Evolutionary conservation across 169 alveolate genomes (phyloP).

Genomic region (Blepharisma undulans): DNA sequence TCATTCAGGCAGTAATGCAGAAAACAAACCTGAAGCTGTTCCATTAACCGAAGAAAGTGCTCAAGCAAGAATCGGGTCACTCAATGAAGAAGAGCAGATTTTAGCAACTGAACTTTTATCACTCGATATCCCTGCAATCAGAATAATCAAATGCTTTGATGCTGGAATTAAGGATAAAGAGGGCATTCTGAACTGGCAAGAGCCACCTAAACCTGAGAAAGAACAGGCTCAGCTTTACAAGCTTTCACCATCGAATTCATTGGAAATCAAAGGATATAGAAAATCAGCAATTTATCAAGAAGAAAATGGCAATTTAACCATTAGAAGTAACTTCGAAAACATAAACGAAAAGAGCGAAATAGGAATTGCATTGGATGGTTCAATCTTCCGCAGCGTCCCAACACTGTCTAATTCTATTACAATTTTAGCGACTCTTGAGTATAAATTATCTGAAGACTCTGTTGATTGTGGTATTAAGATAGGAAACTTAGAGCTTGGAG

Average conservation of each 20-base stretch:
- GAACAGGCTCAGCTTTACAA: neutral
- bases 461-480: neutral
- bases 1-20: neutral
- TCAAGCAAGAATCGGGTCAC: neutral
- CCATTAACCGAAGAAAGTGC: slow-evolving; percentile 1
- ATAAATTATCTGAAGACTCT: neutral
- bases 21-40: neutral
- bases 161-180: neutral
- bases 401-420: neutral
- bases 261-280: no score
- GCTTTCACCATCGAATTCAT: neutral
- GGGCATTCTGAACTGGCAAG: slow-evolving; percentile 4
- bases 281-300: slow-evolving; percentile 16
- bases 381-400: neutral
- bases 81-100: neutral
- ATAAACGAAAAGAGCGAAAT: neutral
- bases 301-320: neutral
- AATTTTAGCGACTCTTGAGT: neutral
- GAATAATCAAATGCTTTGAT: neutral
- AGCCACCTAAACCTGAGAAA: neutral
- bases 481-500: neutral
- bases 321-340: neutral
- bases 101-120: neutral
- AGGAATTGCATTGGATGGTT: neutral
- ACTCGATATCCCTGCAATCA: neutral